A percentile compares a stretch with the other conserved stretches of the same genome.
These are phyloP conservation scores for Rosellinia necatrix DNA, from an alignment of 2,329 filamentous ascomycete species.

Conservation along the genomic window DNA sequence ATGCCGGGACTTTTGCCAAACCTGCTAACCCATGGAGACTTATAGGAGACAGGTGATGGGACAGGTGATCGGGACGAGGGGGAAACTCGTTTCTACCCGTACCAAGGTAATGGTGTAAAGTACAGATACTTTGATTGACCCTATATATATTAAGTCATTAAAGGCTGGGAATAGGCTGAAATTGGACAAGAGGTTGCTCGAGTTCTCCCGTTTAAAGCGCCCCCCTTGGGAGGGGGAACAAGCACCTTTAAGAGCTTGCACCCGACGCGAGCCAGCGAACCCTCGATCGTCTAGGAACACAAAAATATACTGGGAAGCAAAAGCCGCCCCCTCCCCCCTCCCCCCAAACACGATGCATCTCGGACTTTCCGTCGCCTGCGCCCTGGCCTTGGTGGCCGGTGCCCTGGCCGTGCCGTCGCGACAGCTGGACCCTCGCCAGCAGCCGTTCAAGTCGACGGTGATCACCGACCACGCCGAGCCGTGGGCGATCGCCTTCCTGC, in stretches of 20 bases:
- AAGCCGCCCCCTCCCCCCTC: no score
- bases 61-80: slow-evolving; percentile 13
- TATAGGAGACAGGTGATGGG: slow-evolving; percentile 8
- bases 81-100: slow-evolving; percentile 13
- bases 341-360: slow-evolving; percentile 21
- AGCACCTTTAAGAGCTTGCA: slow-evolving; percentile 5
- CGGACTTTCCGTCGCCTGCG: slow-evolving; percentile 20
- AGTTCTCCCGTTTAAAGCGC: slow-evolving; percentile 10
- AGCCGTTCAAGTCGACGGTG: slow-evolving; percentile 21
- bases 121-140: slow-evolving; percentile 13
- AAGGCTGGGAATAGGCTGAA: slow-evolving; percentile 24
- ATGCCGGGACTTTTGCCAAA: slow-evolving; percentile 21
- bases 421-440: slow-evolving; percentile 22
- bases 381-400: slow-evolving; percentile 21
- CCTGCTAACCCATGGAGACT: slow-evolving; percentile 15
- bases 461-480: slow-evolving; percentile 20
- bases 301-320: slow-evolving; percentile 20
- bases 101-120: slow-evolving; percentile 6
- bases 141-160: slow-evolving; percentile 15
- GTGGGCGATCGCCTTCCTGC: slow-evolving; percentile 22
- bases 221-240: slow-evolving; percentile 11
- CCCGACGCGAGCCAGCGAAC: slow-evolving; percentile 12
- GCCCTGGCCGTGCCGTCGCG: slow-evolving; percentile 22
- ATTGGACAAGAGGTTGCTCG: slow-evolving; percentile 15
- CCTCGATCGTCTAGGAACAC: slow-evolving; percentile 17